phyloP scores from a whole-genome alignment of 2,329 filamentous ascomycete genomes.

The Onygena corvina region DNA sequence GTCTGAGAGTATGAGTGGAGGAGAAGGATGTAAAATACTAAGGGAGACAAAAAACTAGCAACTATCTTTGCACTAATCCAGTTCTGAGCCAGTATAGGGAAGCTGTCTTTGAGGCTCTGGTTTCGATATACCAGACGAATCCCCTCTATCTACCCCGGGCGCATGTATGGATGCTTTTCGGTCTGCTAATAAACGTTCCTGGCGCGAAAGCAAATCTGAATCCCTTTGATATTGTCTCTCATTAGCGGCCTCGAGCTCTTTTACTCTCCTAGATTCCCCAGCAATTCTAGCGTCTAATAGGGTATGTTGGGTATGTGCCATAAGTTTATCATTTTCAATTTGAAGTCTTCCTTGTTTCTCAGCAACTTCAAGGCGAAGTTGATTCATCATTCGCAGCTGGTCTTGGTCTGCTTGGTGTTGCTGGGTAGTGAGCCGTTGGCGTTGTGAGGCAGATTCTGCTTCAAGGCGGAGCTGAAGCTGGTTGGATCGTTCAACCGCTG shows the following conservation, averaged over 20 bases:
- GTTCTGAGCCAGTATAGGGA: background rate
- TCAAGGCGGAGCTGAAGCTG: conserved; percentile 13
- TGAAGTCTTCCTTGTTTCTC: conserved; percentile 11
- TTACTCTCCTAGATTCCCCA: conserved; percentile 11
- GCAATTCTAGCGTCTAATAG: conserved; percentile 12
- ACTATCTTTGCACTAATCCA: background rate
- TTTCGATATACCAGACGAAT: background rate
- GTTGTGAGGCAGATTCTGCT: conserved; percentile 12
- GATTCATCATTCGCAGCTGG: conserved; percentile 11
- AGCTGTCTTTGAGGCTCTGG: background rate
- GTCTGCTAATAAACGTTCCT: conserved; percentile 11
- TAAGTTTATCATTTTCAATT: conserved; percentile 11
- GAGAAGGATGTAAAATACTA: background rate
- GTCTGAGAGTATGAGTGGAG: too few relatives aligned
- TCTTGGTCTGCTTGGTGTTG: conserved; percentile 12
- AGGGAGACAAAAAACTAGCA: background rate
- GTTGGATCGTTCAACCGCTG: conserved; percentile 9
- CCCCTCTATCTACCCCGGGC: background rate
- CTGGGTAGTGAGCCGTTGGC: conserved; percentile 9
- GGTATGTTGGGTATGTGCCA: conserved; percentile 11
- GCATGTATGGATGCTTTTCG: conserved; percentile 10
- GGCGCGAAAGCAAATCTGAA: conserved; percentile 12
- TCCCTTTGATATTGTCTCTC: conserved; percentile 15
- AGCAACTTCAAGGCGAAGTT: conserved; percentile 12
- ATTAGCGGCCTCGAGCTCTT: conserved; percentile 14